Percentiles rank a stretch among this genome's conserved stretches.
phyloP scores from a whole-genome alignment of 441 rosid species.

The Hura crepitans region DNA sequence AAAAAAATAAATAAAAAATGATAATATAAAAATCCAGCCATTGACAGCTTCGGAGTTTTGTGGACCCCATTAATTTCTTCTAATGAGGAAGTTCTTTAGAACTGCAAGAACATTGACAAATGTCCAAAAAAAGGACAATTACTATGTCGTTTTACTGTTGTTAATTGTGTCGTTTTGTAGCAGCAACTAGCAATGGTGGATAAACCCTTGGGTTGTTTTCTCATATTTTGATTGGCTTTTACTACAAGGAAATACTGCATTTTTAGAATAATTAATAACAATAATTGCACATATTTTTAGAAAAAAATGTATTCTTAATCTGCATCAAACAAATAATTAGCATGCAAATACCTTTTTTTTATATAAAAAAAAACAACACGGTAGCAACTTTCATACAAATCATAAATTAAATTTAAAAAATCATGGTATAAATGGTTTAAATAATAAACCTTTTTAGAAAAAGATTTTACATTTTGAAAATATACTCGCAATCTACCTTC shows the following conservation, averaged over 20 bases:
- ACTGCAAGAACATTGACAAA: neutral
- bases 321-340: no score
- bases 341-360: no score
- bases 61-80: conserved; percentile 6
- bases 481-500: no score
- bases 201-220: neutral
- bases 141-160: conserved; percentile 11
- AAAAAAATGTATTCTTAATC: no score
- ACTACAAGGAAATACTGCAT: neutral
- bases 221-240: neutral
- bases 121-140: neutral
- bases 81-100: neutral
- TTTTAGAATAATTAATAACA: no score
- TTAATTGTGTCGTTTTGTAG: neutral
- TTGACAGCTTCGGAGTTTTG: conserved; percentile 9
- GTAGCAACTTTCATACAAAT: no score
- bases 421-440: no score
- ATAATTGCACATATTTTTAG: no score
- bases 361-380: no score
- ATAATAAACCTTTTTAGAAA: no score
- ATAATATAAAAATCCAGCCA: neutral
- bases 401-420: no score
- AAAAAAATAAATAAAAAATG: neutral
- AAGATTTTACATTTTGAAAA: no score
- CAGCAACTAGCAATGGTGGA: neutral